Conservation (phyloP, 1,284 basidiomycete genomes). For the Ganoderma sp. region DNA sequence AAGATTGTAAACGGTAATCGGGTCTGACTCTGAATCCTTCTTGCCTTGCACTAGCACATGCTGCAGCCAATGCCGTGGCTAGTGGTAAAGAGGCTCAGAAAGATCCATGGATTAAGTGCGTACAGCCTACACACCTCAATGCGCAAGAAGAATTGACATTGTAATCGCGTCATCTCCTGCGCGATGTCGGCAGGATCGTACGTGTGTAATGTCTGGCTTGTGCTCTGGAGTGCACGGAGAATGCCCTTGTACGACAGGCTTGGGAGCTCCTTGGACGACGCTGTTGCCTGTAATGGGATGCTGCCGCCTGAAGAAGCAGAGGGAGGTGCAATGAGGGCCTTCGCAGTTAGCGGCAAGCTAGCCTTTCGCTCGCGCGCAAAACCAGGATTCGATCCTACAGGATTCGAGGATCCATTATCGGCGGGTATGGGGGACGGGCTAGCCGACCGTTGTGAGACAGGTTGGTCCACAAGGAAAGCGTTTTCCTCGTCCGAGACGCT, state of each 20-base stretch:
- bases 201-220: conserved; percentile 59
- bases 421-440: conserved; percentile 24
- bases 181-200: conserved; percentile 70
- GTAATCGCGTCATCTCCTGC: conserved; percentile 76
- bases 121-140: conserved; percentile 61
- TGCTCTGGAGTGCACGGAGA: conserved; percentile 64
- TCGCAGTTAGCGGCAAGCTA: conserved; percentile 60
- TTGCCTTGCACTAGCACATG: conserved; percentile 72
- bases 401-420: conserved; percentile 15
- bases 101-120: not conserved
- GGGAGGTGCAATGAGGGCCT: conserved; percentile 42
- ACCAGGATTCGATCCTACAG: conserved; percentile 15
- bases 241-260: conserved; percentile 51
- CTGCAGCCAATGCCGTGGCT: conserved; percentile 83
- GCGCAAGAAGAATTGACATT: conserved; percentile 64
- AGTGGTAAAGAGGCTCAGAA: conserved; percentile 15
- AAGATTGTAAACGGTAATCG: conserved; percentile 70
- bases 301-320: conserved; percentile 16
- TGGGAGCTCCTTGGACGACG: not conserved
- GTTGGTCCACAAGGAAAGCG: conserved; percentile 41
- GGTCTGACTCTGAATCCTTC: conserved; percentile 65
- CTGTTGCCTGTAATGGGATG: not conserved
- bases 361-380: conserved; percentile 62
- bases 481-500: conserved; percentile 59
- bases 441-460: conserved; percentile 37